Conservation (phyloP, 768 basidiomycete species). For the Sarcodon sp. region DNA sequence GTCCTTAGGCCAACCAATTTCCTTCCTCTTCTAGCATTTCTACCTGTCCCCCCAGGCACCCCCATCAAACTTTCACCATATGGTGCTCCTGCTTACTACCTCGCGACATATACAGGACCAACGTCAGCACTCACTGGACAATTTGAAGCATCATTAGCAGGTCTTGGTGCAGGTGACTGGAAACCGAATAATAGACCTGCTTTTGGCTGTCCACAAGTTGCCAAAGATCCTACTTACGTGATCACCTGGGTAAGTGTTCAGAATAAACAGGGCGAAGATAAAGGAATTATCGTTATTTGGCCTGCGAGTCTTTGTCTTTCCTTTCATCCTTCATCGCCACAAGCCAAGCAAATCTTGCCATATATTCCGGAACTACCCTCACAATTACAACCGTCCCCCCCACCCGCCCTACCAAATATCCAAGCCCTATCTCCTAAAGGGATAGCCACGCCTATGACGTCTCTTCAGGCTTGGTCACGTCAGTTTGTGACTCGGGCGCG, state of each 20-base stretch:
- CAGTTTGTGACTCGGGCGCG: constrained; percentile 1
- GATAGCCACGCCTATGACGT: constrained; percentile 5
- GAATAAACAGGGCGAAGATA: constrained; percentile 72
- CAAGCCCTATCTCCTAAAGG: constrained; percentile 19
- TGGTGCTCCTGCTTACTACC: constrained; percentile 60
- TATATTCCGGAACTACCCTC: constrained; percentile 53
- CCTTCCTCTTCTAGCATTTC: constrained; percentile 27
- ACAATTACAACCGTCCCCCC: constrained; percentile 42
- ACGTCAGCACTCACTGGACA: constrained; percentile 45
- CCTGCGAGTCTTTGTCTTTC: constrained; percentile 46
- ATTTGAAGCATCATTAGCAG: constrained; percentile 50
- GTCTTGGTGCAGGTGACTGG: constrained; percentile 52
- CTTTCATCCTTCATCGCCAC: constrained; percentile 24
- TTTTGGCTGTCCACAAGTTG: background rate
- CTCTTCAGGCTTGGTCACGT: background rate
- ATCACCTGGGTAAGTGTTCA: constrained; percentile 68
- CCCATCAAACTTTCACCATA: constrained; percentile 63
- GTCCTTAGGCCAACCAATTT: constrained; percentile 44
- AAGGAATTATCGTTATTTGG: constrained; percentile 65
- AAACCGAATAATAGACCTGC: constrained; percentile 1
- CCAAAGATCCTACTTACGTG: constrained; percentile 25
- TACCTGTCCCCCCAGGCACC: constrained; percentile 41
- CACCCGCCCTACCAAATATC: background rate
- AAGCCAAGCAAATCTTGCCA: constrained; percentile 29
- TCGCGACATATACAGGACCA: constrained; percentile 60